Percentiles rank a stretch among this genome's conserved stretches.
Conservation (phyloP, 352 stramenopile genomes). For the Phytophthora idaei region DNA sequence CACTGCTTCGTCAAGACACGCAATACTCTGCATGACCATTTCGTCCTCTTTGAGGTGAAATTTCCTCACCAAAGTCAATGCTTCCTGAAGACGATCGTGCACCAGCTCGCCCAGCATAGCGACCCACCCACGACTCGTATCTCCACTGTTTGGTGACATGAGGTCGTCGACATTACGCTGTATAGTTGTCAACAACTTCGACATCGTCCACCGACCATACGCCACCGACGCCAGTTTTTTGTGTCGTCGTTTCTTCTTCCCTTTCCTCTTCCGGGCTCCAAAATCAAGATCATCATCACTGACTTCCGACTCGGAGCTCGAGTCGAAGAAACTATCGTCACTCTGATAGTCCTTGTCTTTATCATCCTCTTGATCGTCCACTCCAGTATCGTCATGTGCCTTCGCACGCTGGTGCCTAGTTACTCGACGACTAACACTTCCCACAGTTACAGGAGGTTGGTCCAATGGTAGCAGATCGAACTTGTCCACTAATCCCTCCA, state of each 20-base stretch:
- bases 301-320: slow-evolving; percentile 17
- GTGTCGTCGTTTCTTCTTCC: slow-evolving; percentile 23
- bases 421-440: slow-evolving; percentile 10
- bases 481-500: slow-evolving; percentile 52
- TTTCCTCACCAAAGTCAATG: slow-evolving; percentile 18
- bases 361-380: background rate
- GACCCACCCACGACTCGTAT: slow-evolving; percentile 34
- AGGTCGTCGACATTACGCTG: slow-evolving; percentile 34
- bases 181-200: slow-evolving; percentile 46
- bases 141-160: slow-evolving; percentile 15
- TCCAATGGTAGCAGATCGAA: slow-evolving; percentile 48
- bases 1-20: slow-evolving; percentile 45
- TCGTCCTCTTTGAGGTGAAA: slow-evolving; percentile 23
- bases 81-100: slow-evolving; percentile 24
- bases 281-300: slow-evolving; percentile 14
- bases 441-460: slow-evolving; percentile 19
- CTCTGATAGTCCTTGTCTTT: slow-evolving; percentile 6
- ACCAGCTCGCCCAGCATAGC: slow-evolving; percentile 43
- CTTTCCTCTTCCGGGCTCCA: background rate
- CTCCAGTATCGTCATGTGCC: background rate
- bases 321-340: slow-evolving; percentile 16
- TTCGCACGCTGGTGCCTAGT: slow-evolving; percentile 27
- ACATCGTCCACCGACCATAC: slow-evolving; percentile 59
- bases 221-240: slow-evolving; percentile 4
- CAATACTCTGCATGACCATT: slow-evolving; percentile 35